Evolutionary conservation across 2,329 filamentous ascomycete species (phyloP).

Genomic region (Phialophora chinensis): DNA sequence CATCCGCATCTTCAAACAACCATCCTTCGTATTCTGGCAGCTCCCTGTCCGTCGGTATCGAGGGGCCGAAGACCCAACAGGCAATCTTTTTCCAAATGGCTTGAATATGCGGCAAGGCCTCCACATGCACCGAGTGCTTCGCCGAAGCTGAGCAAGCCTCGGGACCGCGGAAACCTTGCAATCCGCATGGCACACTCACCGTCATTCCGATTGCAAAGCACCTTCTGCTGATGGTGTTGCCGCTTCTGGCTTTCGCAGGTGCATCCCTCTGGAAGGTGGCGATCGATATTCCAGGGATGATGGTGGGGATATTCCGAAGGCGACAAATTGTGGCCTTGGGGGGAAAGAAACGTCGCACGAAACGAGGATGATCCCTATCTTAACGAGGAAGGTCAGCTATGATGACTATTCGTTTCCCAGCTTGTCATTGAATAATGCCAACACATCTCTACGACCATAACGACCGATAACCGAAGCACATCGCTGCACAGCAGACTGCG

Average conservation of each 20-base stretch:
- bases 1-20: not conserved
- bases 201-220: not conserved
- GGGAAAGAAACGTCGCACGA: not conserved
- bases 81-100: not conserved
- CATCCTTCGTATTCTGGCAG: constrained; percentile 1
- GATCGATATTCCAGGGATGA: not conserved
- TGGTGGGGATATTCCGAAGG: not conserved
- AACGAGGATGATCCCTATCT: not conserved
- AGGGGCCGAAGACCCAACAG: not conserved
- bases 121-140: not conserved
- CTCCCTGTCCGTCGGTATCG: not conserved
- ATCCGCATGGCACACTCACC: not conserved
- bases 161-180: not conserved
- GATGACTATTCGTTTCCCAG: not conserved
- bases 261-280: not conserved
- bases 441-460: not conserved
- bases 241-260: not conserved
- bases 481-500: not conserved
- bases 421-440: not conserved
- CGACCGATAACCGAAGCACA: not conserved
- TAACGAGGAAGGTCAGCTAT: not conserved
- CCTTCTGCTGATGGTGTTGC: not conserved
- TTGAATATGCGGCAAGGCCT: not conserved
- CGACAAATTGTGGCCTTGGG: not conserved
- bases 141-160: not conserved